Conservation (phyloP, 1,284 basidiomycete species). For the Malassezia vespertilionis region DNA sequence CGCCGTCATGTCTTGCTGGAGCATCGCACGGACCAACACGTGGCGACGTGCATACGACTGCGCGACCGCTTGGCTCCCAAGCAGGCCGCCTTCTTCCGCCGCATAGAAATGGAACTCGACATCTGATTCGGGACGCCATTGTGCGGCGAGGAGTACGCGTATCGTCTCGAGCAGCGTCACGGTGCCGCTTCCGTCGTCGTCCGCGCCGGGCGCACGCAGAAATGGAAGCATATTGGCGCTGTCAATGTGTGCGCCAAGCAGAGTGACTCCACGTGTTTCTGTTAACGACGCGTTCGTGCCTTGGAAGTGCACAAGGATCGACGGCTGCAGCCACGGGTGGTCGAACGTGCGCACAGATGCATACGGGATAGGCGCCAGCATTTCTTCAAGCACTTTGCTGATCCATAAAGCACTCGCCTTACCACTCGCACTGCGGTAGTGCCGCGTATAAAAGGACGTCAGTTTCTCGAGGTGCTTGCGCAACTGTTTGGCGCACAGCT, state of each 20-base stretch:
- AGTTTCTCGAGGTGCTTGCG: constrained; percentile 50
- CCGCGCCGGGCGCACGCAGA: constrained; percentile 49
- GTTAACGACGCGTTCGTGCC: constrained; percentile 23
- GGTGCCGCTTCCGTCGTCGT: constrained; percentile 81
- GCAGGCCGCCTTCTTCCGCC: constrained; percentile 82
- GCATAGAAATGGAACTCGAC: constrained; percentile 95
- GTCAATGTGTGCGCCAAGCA: constrained; percentile 78
- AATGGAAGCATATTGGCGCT: constrained; percentile 50
- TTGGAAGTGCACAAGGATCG: constrained; percentile 55
- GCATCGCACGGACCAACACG: constrained; percentile 68
- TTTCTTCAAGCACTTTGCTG: constrained; percentile 21
- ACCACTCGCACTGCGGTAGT: constrained; percentile 60
- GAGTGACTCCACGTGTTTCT: constrained; percentile 50
- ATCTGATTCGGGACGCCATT: constrained; percentile 61
- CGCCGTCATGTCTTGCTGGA: constrained; percentile 54
- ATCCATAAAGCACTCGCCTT: constrained; percentile 68
- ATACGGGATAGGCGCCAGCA: constrained; percentile 11
- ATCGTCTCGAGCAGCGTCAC: constrained; percentile 86
- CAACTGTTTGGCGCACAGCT: constrained; percentile 27
- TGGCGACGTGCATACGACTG: constrained; percentile 59
- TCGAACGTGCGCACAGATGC: constrained; percentile 62
- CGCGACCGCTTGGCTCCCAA: constrained; percentile 85
- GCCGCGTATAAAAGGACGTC: constrained; percentile 49
- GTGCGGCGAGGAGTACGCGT: constrained; percentile 64
- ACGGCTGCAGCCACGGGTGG: constrained; percentile 85